Evolutionary conservation across 495 filamentous ascomycete genomes (phyloP), one percentile per base, ranked within the genome.

Genomic region (Aspergillus ostianus): DNA sequence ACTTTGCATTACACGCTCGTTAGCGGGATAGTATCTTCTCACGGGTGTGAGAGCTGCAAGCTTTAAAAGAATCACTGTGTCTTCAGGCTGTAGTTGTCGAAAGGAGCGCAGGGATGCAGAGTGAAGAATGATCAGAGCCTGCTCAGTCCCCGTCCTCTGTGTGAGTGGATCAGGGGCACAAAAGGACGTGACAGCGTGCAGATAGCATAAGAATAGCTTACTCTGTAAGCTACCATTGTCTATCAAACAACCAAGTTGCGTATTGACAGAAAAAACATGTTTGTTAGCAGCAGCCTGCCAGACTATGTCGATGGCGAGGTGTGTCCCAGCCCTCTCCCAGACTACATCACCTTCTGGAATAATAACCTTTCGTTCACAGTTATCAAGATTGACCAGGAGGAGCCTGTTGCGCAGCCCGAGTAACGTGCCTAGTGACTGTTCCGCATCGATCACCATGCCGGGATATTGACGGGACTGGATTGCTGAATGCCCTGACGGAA

Each of bases 161-260:
- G 84, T 87, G 0, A 90, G 66, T 0, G 76, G 72, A 61, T 91
- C 88, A 0, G 82, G 78, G 0, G 89, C 59, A 48, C 76, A 82
- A 53, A 75, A 80, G 2, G 85, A 82, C 0, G 87, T 90, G 0
- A 85, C n/a, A 0, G 85, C 86, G 61, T 90, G 85, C 2, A 90
- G 73, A 54, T 83, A 84, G 44, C 72, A 77, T 10, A 84, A 62
- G 53, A 75, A 77, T 0, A 89, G 67, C 61, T 78, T 83, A 71
- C 80, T 84, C 17, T 80, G 73, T 2, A 88, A 53, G 21, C 75
- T 82, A 0, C 81, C 80, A 60, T 80, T 79, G 45, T 83, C 79
- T 0, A 71, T 57, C 7, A 88, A 67, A 18, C 74, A 63, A 0
- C 82, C 79, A 4, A 88, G 73, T 32, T 71, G 64, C 0, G 52